phyloP scores from a whole-genome alignment of 257 asterid species.

The Solanum peruvianum region DNA sequence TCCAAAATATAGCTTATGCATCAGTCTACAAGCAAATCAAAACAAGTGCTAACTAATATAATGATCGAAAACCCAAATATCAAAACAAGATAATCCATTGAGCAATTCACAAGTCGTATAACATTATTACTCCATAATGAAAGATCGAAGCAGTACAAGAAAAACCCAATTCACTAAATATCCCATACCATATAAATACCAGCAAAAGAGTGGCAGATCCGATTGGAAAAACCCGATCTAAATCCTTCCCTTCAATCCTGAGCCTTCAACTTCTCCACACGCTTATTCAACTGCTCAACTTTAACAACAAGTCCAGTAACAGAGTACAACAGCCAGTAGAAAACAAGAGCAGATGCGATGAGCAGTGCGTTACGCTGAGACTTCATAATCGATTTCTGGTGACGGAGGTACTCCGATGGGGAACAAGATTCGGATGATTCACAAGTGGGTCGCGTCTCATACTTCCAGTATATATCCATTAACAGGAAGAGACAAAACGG shows the following conservation, averaged over 20 bases:
- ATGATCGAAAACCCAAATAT: background rate
- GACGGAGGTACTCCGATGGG: conserved; percentile 65
- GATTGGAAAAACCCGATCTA: background rate
- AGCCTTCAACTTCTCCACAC: conserved; percentile 56
- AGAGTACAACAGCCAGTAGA: conserved; percentile 72
- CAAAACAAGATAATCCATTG: background rate
- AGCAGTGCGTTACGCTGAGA: conserved; percentile 68
- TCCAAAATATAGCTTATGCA: background rate
- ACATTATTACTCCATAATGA: background rate
- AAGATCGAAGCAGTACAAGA: background rate
- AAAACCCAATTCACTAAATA: background rate
- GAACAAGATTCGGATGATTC: conserved; percentile 52
- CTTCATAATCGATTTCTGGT: conserved; percentile 73
- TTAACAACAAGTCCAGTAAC: conserved; percentile 61
- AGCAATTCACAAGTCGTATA: background rate
- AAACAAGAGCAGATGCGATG: conserved; percentile 58
- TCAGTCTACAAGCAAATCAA: background rate
- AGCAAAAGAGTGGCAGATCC: background rate
- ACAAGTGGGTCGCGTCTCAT: conserved; percentile 58
- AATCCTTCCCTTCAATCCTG: conserved; percentile 21
- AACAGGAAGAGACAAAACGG: conserved; percentile 72
- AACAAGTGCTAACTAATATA: background rate
- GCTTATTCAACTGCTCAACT: conserved; percentile 47
- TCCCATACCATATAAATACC: background rate
- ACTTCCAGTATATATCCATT: conserved; percentile 78